These are phyloP conservation scores for Coniochaeta pulveracea DNA, from an alignment of 2,329 filamentous ascomycete genomes.

Conservation along the genomic window DNA sequence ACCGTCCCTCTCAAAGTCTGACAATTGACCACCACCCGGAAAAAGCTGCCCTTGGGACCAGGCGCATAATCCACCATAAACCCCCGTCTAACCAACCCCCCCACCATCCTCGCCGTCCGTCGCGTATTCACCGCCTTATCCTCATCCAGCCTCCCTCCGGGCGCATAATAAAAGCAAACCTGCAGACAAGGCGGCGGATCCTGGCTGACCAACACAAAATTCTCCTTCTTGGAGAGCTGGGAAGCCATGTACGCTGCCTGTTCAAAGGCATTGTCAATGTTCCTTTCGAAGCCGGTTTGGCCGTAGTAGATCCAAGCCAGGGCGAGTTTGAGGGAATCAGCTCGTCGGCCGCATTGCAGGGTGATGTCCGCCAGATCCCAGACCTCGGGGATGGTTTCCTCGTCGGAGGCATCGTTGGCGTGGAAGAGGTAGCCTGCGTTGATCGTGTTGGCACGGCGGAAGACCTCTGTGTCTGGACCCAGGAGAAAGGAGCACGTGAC, in stretches of 20 bases:
- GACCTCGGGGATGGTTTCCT: constrained; percentile 34
- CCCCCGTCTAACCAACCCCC: constrained; percentile 34
- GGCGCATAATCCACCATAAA: constrained; percentile 55
- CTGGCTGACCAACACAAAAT: constrained; percentile 62
- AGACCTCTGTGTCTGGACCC: constrained; percentile 60
- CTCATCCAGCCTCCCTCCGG: constrained; percentile 35
- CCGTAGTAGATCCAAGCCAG: constrained; percentile 88
- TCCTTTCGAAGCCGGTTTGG: constrained; percentile 54
- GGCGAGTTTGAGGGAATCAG: constrained; percentile 78
- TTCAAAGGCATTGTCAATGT: constrained; percentile 63
- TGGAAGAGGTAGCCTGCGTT: constrained; percentile 83
- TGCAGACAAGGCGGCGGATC: constrained; percentile 82
- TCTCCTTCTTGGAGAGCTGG: constrained; percentile 38
- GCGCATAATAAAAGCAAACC: constrained; percentile 85
- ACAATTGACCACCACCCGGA: constrained; percentile 48
- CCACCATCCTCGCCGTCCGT: constrained; percentile 36
- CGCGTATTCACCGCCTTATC: constrained; percentile 33
- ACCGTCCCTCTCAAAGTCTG: constrained; percentile 41
- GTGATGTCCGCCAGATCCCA: constrained; percentile 91
- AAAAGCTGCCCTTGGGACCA: constrained; percentile 41
- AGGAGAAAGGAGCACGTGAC: constrained; percentile 87
- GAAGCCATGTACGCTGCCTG: constrained; percentile 58
- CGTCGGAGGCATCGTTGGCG: constrained; percentile 24
- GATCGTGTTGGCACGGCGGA: constrained; percentile 76
- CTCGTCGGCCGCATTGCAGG: constrained; percentile 81